phyloP scores from a whole-genome alignment of 371 early-diverging fungal species.

The Circinella minor region DNA sequence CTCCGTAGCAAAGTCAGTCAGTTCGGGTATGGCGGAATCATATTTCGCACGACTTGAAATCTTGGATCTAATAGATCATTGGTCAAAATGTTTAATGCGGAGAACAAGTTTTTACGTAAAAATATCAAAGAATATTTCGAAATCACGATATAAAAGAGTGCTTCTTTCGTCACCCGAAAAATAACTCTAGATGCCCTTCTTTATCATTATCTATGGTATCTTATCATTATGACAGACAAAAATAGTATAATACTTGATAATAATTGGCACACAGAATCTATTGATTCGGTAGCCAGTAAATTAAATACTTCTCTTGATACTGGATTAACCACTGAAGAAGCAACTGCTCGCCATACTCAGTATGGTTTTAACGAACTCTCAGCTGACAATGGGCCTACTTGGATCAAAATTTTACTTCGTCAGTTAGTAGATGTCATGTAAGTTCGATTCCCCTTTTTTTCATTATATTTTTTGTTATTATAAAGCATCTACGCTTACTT shows the following conservation, averaged over 20 bases:
- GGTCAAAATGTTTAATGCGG: slow-evolving; percentile 2
- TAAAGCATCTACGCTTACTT: no score
- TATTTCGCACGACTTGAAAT: no score
- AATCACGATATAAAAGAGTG: neutral
- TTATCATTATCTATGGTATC: neutral
- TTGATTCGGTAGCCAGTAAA: slow-evolving; percentile 17
- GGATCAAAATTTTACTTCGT: slow-evolving; percentile 72
- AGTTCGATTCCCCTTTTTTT: no score
- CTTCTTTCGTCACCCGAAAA: neutral
- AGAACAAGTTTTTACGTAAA: slow-evolving; percentile 4
- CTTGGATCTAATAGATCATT: neutral
- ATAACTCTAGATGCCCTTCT: neutral
- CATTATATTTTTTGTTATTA: no score
- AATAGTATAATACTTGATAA: neutral
- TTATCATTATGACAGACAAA: slow-evolving; percentile 6
- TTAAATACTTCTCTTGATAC: slow-evolving; percentile 18
- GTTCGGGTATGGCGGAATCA: no score
- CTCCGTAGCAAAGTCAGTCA: no score
- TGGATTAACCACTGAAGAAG: slow-evolving; percentile 26
- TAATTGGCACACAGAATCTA: slow-evolving; percentile 25
- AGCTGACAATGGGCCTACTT: slow-evolving; percentile 59
- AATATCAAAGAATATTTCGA: slow-evolving; percentile 6
- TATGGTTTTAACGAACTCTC: slow-evolving; percentile 31
- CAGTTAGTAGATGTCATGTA: slow-evolving; percentile 81
- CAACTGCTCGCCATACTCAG: slow-evolving; percentile 13